Evolutionary conservation across 2,329 filamentous ascomycete species (phyloP), one percentile per base, ranked within the genome.

Genomic region (Cercospora zeina): DNA sequence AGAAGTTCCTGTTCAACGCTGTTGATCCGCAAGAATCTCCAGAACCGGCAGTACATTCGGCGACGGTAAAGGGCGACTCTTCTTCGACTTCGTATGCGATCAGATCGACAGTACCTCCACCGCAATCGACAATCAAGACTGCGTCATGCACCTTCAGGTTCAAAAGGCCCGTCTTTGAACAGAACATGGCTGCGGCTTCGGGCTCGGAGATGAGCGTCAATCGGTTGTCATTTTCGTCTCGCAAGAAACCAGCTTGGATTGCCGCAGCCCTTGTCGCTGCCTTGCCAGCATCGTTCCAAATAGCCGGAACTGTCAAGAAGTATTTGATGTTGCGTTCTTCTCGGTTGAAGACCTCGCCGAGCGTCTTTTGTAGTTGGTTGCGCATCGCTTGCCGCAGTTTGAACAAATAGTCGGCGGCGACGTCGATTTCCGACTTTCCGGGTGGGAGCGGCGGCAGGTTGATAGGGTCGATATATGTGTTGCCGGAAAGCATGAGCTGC

Each of bases 31-130:
- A 97, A 21, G 93, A 97, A 77, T 97, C 95, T 76, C 95, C 95
- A 56, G 93, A 97, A 63, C 95, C 95, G 65, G 93, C 93, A 59
- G 95, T 99, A 76, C 95, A 97, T 78, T 97, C 95, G 58, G 92
- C 92, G 21, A 99, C 93, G 21, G 92, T 96, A 78, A 97, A 97
- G 0, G 95, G 95, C 69, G 91, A 91, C 79, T 97, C 95, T 75
- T 97, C 95, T 76, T 97, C 95, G 63, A 99, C 93, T 77, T 97
- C 93, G 77, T 99, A 97, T 21, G 95, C 95, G 74, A 97, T 97
- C 83, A 99, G 83, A 87, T 99, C 95, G 70, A 99, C 95, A 4
- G 95, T 97, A 76, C 95, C 95, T 81, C 93, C 95, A 81, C 95
- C 95, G 74, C 95, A 99, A 80, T 97, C 95, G 69, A 97, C 95